Conservation (phyloP, 352 stramenopile genomes). For the Globisporangium heterothallicum region DNA sequence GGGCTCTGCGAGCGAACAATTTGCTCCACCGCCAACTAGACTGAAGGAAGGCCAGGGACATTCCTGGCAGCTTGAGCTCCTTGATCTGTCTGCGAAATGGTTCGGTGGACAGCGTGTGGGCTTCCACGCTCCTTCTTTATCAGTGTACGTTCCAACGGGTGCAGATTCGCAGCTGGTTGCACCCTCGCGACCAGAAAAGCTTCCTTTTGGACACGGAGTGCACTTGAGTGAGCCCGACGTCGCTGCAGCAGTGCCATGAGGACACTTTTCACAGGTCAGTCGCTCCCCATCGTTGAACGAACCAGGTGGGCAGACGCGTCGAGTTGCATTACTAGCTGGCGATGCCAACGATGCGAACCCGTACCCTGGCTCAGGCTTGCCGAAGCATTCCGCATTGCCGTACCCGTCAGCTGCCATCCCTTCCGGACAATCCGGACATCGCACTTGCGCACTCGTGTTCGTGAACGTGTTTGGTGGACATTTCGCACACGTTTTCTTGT, state of each 20-base stretch:
- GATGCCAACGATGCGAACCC: background rate
- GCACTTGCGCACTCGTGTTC: constrained; percentile 5
- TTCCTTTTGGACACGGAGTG: constrained; percentile 1
- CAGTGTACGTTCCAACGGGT: constrained; percentile 1
- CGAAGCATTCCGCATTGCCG: constrained; percentile 5
- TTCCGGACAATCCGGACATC: constrained; percentile 3
- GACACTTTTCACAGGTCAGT: constrained; percentile 2
- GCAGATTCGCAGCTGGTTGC: constrained; percentile 3
- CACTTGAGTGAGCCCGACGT: constrained; percentile 1
- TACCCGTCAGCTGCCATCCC: constrained; percentile 9
- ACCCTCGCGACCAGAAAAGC: background rate
- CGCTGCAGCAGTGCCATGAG: constrained; percentile 1
- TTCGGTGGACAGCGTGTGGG: constrained; percentile 7
- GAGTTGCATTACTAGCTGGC: background rate
- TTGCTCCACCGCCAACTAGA: background rate
- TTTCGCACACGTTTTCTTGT: background rate
- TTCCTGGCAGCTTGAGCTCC: background rate
- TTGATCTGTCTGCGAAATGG: background rate
- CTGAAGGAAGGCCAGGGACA: constrained; percentile 16
- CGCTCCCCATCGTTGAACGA: constrained; percentile 8
- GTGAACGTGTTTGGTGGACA: constrained; percentile 8
- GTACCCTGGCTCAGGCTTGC: background rate
- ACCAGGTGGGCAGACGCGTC: background rate
- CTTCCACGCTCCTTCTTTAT: constrained; percentile 2
- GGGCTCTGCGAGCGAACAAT: background rate